Evolutionary conservation across 139 green algal genomes (phyloP).

Genomic region (Chlamydomonas applanata): DNA sequence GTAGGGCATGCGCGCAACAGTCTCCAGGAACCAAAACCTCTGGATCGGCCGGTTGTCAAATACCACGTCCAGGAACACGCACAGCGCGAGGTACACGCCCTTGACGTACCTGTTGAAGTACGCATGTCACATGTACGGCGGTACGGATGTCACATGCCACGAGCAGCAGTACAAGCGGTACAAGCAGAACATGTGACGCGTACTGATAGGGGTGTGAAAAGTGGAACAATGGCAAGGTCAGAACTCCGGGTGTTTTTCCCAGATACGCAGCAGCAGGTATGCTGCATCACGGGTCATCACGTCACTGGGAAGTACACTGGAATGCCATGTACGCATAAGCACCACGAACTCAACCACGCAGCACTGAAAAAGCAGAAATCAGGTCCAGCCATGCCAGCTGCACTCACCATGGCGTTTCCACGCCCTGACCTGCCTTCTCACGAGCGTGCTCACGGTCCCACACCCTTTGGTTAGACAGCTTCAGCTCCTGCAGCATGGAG

Average conservation of each 20-base stretch:
- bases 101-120: background rate
- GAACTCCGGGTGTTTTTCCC: no score
- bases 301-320: background rate
- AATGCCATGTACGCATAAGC: background rate
- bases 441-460: conserved; percentile 69
- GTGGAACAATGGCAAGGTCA: no score
- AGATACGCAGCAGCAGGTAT: no score
- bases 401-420: conserved; percentile 44
- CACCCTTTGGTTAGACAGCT: conserved; percentile 77
- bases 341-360: background rate
- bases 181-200: background rate
- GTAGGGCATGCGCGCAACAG: conserved; percentile 81
- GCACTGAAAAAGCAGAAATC: background rate
- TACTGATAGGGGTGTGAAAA: no score
- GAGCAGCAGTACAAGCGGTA: no score
- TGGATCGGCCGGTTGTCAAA: conserved; percentile 76
- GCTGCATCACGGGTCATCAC: no score
- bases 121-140: background rate
- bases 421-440: conserved; percentile 25
- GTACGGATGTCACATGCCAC: background rate
- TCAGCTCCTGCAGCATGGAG: conserved; percentile 55
- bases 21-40: conserved; percentile 71
- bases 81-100: conserved; percentile 65
- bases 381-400: background rate
- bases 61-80: conserved; percentile 69